A percentile compares a stretch with the other conserved stretches of the same genome.
Evolutionary conservation across 495 filamentous ascomycete species (phyloP).

Genomic region (Poronia punctata): DNA sequence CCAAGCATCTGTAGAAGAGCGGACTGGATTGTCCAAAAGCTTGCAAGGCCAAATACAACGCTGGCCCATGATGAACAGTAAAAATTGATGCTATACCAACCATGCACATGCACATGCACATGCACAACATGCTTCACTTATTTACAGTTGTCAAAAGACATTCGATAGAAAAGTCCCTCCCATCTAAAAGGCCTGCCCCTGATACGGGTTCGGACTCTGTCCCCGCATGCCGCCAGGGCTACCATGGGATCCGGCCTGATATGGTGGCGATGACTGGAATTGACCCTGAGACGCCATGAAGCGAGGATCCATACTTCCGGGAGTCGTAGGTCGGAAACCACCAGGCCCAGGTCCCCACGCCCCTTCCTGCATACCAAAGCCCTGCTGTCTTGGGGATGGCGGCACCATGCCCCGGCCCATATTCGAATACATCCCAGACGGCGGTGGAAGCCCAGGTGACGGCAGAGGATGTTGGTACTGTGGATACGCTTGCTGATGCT

Average conservation of each 20-base stretch:
- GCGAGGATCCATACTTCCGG: conserved; percentile 20
- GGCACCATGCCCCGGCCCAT: conserved; percentile 17
- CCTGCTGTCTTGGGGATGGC: conserved; percentile 11
- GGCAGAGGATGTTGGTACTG: conserved; percentile 29
- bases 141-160: background rate
- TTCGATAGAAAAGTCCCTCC: too few relatives aligned
- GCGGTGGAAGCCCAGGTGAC: conserved; percentile 14
- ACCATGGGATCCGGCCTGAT: background rate
- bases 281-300: conserved; percentile 20
- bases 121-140: too few relatives aligned
- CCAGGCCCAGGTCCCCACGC: conserved; percentile 23
- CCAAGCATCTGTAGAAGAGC: too few relatives aligned
- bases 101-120: too few relatives aligned
- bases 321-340: conserved; percentile 22
- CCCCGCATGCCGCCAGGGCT: conserved; percentile 16
- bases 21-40: too few relatives aligned
- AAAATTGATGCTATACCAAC: too few relatives aligned
- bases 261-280: conserved; percentile 14
- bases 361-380: conserved; percentile 16
- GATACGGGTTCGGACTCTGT: conserved; percentile 26
- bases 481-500: conserved; percentile 49
- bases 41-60: too few relatives aligned
- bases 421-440: conserved; percentile 28
- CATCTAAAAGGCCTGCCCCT: conserved; percentile 36
- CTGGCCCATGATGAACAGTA: too few relatives aligned